phyloP scores from a whole-genome alignment of 371 early-diverging fungal species.

The Batkoa obscura region DNA sequence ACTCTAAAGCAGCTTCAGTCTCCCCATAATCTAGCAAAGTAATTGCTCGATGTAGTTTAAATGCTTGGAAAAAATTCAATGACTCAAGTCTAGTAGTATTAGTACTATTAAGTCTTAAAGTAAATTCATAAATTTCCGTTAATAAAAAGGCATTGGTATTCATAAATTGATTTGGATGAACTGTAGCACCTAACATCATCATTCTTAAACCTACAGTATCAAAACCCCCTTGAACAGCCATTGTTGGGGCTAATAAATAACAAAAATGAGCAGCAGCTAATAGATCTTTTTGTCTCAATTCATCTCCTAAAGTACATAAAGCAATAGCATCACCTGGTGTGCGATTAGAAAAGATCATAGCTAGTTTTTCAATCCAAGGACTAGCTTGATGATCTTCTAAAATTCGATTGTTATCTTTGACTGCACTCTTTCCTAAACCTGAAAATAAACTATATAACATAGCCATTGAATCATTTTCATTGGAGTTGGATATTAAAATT shows the following conservation, averaged over 20 bases:
- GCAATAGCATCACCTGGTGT: constrained; percentile 52
- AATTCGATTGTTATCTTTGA: not conserved
- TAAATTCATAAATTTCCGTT: constrained; percentile 71
- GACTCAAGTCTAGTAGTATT: constrained; percentile 18
- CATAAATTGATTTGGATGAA: constrained; percentile 12
- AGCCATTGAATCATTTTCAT: constrained; percentile 19
- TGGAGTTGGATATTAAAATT: constrained; percentile 1
- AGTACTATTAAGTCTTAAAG: constrained; percentile 25
- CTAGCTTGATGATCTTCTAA: constrained; percentile 1
- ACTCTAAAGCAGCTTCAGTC: constrained; percentile 40
- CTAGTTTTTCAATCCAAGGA: constrained; percentile 44
- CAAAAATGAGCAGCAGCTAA: constrained; percentile 69
- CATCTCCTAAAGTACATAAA: constrained; percentile 58
- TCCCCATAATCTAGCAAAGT: constrained; percentile 61
- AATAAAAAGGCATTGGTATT: constrained; percentile 31
- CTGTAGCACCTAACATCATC: constrained; percentile 34
- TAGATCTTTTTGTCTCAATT: constrained; percentile 32
- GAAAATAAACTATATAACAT: constrained; percentile 55
- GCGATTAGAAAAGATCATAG: constrained; percentile 66
- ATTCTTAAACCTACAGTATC: constrained; percentile 32
- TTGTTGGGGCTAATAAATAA: constrained; percentile 43
- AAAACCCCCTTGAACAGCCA: constrained; percentile 29
- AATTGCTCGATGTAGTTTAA: constrained; percentile 68
- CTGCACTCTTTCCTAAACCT: constrained; percentile 30
- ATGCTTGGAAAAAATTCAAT: constrained; percentile 73